Conservation (phyloP, 148 eudicot genomes). For the Talinum fruticosum region DNA sequence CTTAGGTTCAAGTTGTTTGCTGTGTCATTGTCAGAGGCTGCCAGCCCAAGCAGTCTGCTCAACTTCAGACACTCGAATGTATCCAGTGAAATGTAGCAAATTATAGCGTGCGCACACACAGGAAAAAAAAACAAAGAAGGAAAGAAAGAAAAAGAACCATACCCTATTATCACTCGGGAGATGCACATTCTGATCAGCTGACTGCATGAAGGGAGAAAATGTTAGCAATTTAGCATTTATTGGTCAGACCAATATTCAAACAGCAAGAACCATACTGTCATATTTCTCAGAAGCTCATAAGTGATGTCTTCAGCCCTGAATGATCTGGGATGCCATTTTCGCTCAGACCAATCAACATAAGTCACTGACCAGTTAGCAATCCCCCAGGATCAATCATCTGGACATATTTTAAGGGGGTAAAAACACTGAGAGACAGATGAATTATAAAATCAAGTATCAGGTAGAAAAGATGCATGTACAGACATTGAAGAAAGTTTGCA, state of each 20-base stretch:
- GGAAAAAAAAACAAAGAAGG: background rate
- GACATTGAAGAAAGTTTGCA: slow-evolving; percentile 44
- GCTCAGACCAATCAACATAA: slow-evolving; percentile 48
- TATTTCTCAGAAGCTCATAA: slow-evolving; percentile 41
- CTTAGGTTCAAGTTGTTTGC: background rate
- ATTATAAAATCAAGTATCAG: background rate
- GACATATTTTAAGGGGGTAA: background rate
- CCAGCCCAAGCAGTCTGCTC: background rate
- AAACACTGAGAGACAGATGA: background rate
- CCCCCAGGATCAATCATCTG: slow-evolving; percentile 47
- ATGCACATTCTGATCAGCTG: slow-evolving; percentile 28
- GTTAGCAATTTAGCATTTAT: slow-evolving; percentile 7
- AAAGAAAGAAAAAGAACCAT: background rate
- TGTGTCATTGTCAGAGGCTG: background rate
- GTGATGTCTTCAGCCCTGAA: slow-evolving; percentile 33
- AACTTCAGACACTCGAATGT: too few relatives aligned
- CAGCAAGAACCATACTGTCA: slow-evolving; percentile 29
- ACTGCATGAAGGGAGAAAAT: slow-evolving; percentile 24
- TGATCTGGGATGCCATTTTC: slow-evolving; percentile 51
- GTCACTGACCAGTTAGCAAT: slow-evolving; percentile 52
- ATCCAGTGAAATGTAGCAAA: background rate
- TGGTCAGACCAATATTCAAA: background rate
- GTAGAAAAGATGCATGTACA: slow-evolving; percentile 10
- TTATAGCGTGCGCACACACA: too few relatives aligned
- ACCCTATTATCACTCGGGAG: slow-evolving; percentile 40